Evolutionary conservation across 2,329 filamentous ascomycete species (phyloP).

Genomic region (Aureobasidium pullulans): DNA sequence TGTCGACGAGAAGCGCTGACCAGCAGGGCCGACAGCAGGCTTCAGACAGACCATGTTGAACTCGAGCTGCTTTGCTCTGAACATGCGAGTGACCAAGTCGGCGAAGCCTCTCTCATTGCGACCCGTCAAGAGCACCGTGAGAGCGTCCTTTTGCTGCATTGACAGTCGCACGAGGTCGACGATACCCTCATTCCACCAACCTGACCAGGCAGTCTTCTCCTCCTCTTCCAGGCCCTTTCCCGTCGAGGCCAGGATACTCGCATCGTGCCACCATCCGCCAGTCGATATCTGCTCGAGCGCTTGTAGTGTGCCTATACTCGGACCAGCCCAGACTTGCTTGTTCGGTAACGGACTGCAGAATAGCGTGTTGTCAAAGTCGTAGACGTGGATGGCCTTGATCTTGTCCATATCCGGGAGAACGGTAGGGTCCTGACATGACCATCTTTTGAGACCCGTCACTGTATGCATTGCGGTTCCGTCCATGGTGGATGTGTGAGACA

Average conservation of each 20-base stretch:
- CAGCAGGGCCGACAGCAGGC: conserved; percentile 71
- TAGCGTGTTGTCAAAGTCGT: conserved; percentile 97
- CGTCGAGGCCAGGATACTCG: conserved; percentile 74
- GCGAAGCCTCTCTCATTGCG: conserved; percentile 70
- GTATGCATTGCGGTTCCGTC: conserved; percentile 37
- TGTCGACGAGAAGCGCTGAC: conserved; percentile 70
- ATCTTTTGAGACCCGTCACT: conserved; percentile 69
- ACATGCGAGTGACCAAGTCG: conserved; percentile 74
- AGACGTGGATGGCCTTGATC: conserved; percentile 79
- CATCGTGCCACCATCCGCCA: conserved; percentile 97
- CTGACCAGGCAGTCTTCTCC: conserved; percentile 76
- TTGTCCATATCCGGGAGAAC: conserved; percentile 61
- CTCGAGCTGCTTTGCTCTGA: conserved; percentile 65
- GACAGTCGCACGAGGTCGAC: conserved; percentile 69
- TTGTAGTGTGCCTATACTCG: conserved; percentile 69
- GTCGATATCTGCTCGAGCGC: conserved; percentile 68
- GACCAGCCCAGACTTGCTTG: conserved; percentile 72
- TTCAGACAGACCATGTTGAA: conserved; percentile 89
- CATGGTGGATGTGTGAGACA: neutral
- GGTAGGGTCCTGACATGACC: conserved; percentile 66
- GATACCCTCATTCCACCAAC: conserved; percentile 95
- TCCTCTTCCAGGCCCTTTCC: conserved; percentile 76
- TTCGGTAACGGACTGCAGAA: conserved; percentile 91
- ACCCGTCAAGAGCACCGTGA: conserved; percentile 83
- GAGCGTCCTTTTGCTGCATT: conserved; percentile 73